A percentile compares a stretch with the other conserved stretches of the same genome.
Conservation (phyloP, 768 basidiomycete species). For the Suillus fuscotomentosus region DNA sequence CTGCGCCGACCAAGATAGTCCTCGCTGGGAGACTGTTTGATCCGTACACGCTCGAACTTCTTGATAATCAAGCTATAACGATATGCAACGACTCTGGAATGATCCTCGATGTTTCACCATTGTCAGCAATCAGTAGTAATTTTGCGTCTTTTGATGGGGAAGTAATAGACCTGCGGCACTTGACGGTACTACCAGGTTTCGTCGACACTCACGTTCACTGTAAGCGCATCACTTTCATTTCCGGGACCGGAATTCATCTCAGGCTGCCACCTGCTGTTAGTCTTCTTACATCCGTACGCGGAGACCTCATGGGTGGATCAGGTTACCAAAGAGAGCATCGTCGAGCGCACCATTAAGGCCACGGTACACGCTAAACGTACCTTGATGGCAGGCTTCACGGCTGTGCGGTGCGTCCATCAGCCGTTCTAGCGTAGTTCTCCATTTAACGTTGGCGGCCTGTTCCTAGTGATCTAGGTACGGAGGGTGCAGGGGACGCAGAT, state of each 20-base stretch:
- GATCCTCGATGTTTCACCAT: slow-evolving; percentile 40
- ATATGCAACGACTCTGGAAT: slow-evolving; percentile 47
- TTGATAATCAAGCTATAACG: slow-evolving; percentile 46
- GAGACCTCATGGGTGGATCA: slow-evolving; percentile 66
- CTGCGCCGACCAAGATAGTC: slow-evolving; percentile 16
- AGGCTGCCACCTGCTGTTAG: slow-evolving; percentile 24
- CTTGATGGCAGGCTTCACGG: slow-evolving; percentile 61
- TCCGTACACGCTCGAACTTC: slow-evolving; percentile 38
- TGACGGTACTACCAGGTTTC: slow-evolving; percentile 56
- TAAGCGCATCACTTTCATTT: slow-evolving; percentile 26
- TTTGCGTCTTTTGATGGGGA: slow-evolving; percentile 20
- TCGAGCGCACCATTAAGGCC: slow-evolving; percentile 60
- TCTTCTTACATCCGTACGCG: slow-evolving; percentile 60
- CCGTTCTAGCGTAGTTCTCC: not conserved
- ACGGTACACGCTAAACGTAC: slow-evolving; percentile 57
- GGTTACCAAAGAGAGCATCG: slow-evolving; percentile 53
- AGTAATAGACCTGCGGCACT: slow-evolving; percentile 43
- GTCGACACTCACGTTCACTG: slow-evolving; percentile 59
- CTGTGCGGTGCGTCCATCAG: slow-evolving; percentile 45
- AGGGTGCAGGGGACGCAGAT: slow-evolving; percentile 64
- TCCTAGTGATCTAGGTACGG: slow-evolving; percentile 62
- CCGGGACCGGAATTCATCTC: not conserved
- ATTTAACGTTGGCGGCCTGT: not conserved
- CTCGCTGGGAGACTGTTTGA: slow-evolving; percentile 54
- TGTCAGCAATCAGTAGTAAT: slow-evolving; percentile 9